Percentiles rank a stretch among this genome's conserved stretches.
Conservation (phyloP, 2,329 filamentous ascomycete genomes). For the Dactylellina cionopaga region DNA sequence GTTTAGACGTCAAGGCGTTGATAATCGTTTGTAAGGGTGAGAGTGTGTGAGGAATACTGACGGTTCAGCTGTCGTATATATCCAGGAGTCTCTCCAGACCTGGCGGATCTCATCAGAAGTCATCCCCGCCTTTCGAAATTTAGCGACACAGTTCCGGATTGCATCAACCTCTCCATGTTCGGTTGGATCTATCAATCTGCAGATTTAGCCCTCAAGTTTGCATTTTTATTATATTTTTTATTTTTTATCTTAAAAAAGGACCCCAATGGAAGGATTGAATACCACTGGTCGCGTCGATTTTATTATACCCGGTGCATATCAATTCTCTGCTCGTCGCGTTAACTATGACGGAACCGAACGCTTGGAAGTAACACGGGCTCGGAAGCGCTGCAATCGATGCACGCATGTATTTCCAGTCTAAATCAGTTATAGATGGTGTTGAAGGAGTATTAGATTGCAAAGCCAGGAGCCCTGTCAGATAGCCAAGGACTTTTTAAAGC, state of each 20-base stretch:
- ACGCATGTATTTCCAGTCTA: conserved; percentile 47
- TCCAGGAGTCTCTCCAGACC: conserved; percentile 47
- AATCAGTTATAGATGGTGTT: conserved; percentile 10
- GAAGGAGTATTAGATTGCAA: conserved; percentile 4
- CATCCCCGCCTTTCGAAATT: conserved; percentile 33
- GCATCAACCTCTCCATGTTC: conserved; percentile 47
- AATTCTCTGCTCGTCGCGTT: conserved; percentile 37
- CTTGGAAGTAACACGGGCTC: conserved; percentile 42
- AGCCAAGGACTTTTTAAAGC: conserved; percentile 20
- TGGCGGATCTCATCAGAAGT: conserved; percentile 19
- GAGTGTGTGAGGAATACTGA: not conserved
- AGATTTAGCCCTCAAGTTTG: not conserved
- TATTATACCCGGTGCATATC: conserved; percentile 41
- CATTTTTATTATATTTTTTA: not conserved
- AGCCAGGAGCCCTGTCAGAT: conserved; percentile 17
- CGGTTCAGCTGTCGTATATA: conserved; percentile 48
- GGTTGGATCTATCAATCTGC: conserved; percentile 15
- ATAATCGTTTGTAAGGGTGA: not conserved
- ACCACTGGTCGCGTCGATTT: conserved; percentile 20
- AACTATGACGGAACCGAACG: conserved; percentile 44
- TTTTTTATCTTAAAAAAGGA: not conserved
- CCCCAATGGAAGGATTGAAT: not conserved
- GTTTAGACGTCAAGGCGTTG: not conserved
- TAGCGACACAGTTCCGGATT: conserved; percentile 37
- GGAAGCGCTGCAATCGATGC: conserved; percentile 39